Conservation (phyloP, 768 basidiomycete genomes). For the Phanerodontia chrysosporium region DNA sequence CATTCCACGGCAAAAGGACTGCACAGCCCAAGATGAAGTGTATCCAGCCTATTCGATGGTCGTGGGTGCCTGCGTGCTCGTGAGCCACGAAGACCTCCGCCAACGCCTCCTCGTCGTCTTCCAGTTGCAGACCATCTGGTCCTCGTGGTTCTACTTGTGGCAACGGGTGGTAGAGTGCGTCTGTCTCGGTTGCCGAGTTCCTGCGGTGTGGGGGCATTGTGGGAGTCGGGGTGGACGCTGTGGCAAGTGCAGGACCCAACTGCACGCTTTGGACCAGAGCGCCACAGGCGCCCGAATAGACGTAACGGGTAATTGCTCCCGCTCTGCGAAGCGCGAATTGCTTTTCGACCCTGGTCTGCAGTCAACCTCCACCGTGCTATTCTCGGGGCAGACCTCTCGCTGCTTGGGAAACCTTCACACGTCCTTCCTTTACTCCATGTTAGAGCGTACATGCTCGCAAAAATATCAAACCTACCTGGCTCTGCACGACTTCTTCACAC, state of each 20-base stretch:
- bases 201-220: conserved; percentile 8
- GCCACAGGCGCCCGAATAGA: not conserved
- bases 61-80: conserved; percentile 25
- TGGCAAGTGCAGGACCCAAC: not conserved
- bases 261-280: not conserved
- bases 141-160: conserved; percentile 4
- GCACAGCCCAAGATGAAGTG: conserved; percentile 76
- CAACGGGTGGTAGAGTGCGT: conserved; percentile 12
- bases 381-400: not conserved
- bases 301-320: conserved; percentile 1
- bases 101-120: conserved; percentile 13
- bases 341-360: not conserved
- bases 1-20: conserved; percentile 86
- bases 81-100: conserved; percentile 8
- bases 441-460: conserved; percentile 12
- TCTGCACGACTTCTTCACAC: conserved; percentile 17
- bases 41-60: conserved; percentile 53
- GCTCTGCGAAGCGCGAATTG: not conserved
- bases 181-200: not conserved
- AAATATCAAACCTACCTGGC: conserved; percentile 5
- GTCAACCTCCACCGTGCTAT: not conserved
- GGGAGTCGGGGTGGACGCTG: not conserved
- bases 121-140: not conserved
- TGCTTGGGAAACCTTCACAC: not conserved
- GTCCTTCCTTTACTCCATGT: conserved; percentile 6